Percentiles rank a stretch among this genome's conserved stretches.
These are phyloP conservation scores for Eimeria zaria DNA, from an alignment of 169 alveolate genomes.

Conservation along the genomic window DNA sequence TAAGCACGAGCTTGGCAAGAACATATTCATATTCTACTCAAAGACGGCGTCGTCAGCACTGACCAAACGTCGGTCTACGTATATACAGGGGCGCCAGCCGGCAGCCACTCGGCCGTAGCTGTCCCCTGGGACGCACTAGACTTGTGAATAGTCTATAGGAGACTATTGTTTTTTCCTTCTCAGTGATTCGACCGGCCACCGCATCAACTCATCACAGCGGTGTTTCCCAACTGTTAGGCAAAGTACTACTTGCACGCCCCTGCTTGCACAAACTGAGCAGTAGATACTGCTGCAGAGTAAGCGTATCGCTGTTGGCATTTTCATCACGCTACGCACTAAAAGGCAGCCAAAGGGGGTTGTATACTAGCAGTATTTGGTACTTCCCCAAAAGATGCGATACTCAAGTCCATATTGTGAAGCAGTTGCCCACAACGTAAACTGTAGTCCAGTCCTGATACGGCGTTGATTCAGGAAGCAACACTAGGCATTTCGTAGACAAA, in stretches of 20 bases:
- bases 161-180: constrained; percentile 8
- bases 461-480: too few species aligned
- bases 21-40: background rate
- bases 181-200: background rate
- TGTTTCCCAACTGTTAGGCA: background rate
- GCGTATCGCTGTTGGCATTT: background rate
- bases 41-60: background rate
- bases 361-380: background rate
- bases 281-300: background rate
- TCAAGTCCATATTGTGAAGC: too few species aligned
- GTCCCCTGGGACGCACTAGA: background rate
- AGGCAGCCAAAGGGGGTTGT: background rate
- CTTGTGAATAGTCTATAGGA: background rate
- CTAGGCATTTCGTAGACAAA: background rate
- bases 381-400: too few species aligned
- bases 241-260: background rate
- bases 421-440: too few species aligned
- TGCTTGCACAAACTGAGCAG: background rate
- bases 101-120: background rate
- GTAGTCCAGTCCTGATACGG: too few species aligned
- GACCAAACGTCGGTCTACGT: background rate
- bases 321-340: background rate
- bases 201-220: background rate
- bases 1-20: background rate
- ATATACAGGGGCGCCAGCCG: background rate